Percentiles rank a stretch among this genome's conserved stretches.
phyloP scores from a whole-genome alignment of 495 filamentous ascomycete genomes.

The Immersiella caudata region DNA sequence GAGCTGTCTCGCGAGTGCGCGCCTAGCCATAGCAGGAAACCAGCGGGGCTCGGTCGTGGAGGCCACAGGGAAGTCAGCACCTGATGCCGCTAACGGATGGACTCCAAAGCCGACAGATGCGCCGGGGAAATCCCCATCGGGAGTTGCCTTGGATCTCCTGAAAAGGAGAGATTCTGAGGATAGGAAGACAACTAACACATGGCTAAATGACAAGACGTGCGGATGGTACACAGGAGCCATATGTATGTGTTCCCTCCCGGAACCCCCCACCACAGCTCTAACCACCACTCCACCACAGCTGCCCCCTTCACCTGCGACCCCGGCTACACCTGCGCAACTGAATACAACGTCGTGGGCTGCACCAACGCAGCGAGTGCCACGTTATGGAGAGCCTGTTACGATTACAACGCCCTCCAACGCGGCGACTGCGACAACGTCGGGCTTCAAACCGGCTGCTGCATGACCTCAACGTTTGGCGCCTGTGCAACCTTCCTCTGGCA shows the following conservation, averaged over 20 bases:
- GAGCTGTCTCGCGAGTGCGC: not conserved
- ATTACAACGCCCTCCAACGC: constrained; percentile 33
- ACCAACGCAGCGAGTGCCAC: not conserved
- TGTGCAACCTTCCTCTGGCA: constrained; percentile 47
- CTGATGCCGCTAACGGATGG: constrained; percentile 10
- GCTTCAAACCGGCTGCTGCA: constrained; percentile 45
- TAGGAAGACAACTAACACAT: constrained; percentile 23
- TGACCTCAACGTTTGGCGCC: constrained; percentile 19
- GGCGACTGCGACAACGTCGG: constrained; percentile 30
- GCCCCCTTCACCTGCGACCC: not conserved
- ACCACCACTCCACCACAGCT: not conserved
- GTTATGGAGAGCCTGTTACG: constrained; percentile 30
- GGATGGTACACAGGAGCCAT: constrained; percentile 36
- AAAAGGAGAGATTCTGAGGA: not conserved
- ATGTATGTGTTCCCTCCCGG: constrained; percentile 33
- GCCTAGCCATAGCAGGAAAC: constrained; percentile 1
- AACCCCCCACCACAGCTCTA: not conserved
- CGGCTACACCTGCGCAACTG: not conserved
- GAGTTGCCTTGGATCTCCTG: not conserved
- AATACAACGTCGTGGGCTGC: not conserved
- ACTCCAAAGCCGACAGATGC: not conserved
- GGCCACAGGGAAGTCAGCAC: constrained; percentile 37
- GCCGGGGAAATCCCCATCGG: not conserved
- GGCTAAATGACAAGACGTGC: constrained; percentile 40
- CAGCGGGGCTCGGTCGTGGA: not conserved